Evolutionary conservation across 2,329 filamentous ascomycete genomes (phyloP), one percentile per base, ranked within the genome.

Genomic region (Byssochlamys sp.): DNA sequence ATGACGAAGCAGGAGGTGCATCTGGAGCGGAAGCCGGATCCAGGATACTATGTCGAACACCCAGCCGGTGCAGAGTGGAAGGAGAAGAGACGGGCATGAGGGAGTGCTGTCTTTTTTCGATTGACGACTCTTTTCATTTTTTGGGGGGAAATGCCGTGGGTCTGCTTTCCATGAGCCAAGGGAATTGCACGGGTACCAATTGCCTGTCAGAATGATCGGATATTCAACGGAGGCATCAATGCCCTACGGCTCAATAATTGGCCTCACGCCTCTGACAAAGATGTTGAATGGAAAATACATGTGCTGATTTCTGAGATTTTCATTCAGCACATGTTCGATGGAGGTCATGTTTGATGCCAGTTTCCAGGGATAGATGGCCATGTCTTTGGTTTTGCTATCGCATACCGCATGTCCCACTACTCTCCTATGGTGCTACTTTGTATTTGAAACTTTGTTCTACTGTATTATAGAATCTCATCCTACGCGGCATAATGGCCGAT

Each of bases 31-130:
- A 84, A 81, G 73, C 90, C 91, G 2, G 89, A 92, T 60, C 78
- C 80, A 1, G 91, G 91, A 1, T 96, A 91, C 68, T 92, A 85
- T 66, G 70, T 95, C 59, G 90, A 96, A 80, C 33, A 50, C 25
- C 45, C 39, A 26, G 39, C 60, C 27, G 60, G 57, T 29, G 25
- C 55, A 24, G 58, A 61, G 27, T 66, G 60, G 53, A 56, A 58
- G 55, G 61, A 58, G 56, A 64, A 64, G 57, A 60, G 58, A 45
- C n/a, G 39, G 39, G 39, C 39, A 24, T 45, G 19, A 45, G 56
- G 51, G 35, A n/a, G 29, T 29, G 29, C 61, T 58, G 59, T 55
- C 28, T 35, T 53, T 53, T 29, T 19, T 19, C 19, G 5, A 33
- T 39, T 39, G 35, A 53, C 12, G 28, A n/a, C 19, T 33, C n/a